Percentiles rank a stretch among this genome's conserved stretches.
Conservation (phyloP, 768 basidiomycete species). For the Mycena albidolilacea region DNA sequence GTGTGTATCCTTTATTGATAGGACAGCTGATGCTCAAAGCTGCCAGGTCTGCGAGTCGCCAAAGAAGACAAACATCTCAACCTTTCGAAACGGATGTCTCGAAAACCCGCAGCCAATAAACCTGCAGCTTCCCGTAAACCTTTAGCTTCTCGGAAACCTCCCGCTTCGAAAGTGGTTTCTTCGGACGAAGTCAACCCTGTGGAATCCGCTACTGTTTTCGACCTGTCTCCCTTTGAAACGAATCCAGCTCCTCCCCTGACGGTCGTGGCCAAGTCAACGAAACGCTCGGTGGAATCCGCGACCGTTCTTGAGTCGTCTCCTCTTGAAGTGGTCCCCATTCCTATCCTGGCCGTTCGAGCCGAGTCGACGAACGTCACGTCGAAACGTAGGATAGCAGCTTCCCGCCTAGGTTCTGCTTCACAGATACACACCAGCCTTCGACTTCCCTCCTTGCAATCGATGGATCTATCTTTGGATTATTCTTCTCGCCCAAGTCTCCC, state of each 20-base stretch:
- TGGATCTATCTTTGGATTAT: no score
- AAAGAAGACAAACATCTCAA: conserved; percentile 76
- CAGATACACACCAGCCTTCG: no score
- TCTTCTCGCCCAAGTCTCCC: conserved; percentile 5
- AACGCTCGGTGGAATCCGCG: neutral
- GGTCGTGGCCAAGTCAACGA: neutral
- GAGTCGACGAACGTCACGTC: conserved; percentile 11
- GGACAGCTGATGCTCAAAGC: neutral
- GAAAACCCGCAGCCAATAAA: conserved; percentile 29
- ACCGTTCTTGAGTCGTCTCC: neutral
- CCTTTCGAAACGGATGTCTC: conserved; percentile 55
- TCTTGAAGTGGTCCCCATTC: neutral
- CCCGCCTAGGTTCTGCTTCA: neutral
- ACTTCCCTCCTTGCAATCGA: no score
- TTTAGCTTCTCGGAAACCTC: conserved; percentile 17
- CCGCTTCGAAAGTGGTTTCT: neutral
- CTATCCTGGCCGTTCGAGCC: neutral
- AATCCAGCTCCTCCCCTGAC: neutral
- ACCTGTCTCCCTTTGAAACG: neutral
- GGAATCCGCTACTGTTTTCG: conserved; percentile 7
- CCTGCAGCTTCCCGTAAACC: conserved; percentile 30
- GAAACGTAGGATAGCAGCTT: conserved; percentile 12
- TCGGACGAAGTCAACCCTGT: neutral
- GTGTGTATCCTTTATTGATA: conserved; percentile 36
- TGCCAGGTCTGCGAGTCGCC: conserved; percentile 68